These are phyloP conservation scores for Pharus latifolius DNA, from an alignment of 176 grass and related monocot species.

Conservation along the genomic window DNA sequence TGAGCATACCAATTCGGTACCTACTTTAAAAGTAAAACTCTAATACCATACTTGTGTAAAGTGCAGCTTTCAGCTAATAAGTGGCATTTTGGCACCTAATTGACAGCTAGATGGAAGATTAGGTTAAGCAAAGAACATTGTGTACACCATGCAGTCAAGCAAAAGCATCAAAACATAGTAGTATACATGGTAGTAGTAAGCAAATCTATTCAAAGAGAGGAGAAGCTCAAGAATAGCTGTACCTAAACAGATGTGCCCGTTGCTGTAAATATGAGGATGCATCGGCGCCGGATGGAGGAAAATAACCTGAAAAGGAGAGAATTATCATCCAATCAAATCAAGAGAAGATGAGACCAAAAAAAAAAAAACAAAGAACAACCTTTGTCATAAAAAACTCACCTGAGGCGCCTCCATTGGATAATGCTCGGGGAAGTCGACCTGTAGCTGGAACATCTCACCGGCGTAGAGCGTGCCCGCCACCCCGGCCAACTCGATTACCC, in stretches of 20 bases:
- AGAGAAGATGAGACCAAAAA: background rate
- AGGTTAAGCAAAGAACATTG: conserved; percentile 33
- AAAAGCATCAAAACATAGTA: background rate
- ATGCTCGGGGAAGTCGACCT: conserved; percentile 94
- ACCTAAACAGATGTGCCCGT: conserved; percentile 98
- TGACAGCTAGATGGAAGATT: conserved; percentile 23
- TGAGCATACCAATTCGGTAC: background rate
- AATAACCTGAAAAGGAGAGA: conserved; percentile 51
- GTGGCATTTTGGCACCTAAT: conserved; percentile 34
- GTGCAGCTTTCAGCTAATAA: conserved; percentile 13
- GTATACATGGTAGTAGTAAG: background rate
- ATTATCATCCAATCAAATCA: background rate
- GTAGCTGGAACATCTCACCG: conserved; percentile 76
- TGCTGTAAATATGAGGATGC: conserved; percentile 97
- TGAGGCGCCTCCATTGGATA: conserved; percentile 98
- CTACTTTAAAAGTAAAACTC: background rate
- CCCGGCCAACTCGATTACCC: conserved; percentile 83
- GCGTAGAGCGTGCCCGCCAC: conserved; percentile 70
- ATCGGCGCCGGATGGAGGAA: conserved; percentile 80
- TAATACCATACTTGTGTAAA: conserved; percentile 15
- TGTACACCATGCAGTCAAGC: background rate
- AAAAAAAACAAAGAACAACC: background rate
- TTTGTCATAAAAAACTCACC: conserved; percentile 19
- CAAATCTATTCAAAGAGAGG: background rate
- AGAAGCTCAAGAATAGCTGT: conserved; percentile 10